Conservation (phyloP, 306 rosid genomes). For the Citrullus mucosospermus region DNA sequence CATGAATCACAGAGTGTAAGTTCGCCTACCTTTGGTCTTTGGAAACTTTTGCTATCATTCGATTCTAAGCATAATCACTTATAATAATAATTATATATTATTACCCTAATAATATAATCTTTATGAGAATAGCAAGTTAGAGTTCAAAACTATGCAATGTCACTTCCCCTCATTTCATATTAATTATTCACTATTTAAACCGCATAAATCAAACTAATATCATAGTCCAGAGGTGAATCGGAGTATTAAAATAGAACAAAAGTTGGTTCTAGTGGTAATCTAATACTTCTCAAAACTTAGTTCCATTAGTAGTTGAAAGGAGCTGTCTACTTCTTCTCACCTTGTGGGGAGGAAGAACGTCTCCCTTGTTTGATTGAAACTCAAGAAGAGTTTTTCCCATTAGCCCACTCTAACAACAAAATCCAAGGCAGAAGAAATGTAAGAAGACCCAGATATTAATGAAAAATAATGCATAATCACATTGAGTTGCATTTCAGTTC, state of each 20-base stretch:
- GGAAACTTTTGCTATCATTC: not conserved
- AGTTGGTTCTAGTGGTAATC: not conserved
- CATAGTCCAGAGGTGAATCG: not conserved
- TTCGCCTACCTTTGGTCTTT: not conserved
- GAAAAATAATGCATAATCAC: not conserved
- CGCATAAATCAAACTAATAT: not conserved
- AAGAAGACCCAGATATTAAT: conserved; percentile 11
- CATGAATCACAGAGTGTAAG: not conserved
- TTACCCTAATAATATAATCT: not conserved
- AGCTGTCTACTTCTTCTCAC: conserved; percentile 26
- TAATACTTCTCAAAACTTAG: not conserved
- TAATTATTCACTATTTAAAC: not conserved
- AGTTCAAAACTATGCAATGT: not conserved
- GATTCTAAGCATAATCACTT: not conserved
- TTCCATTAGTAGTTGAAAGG: not conserved
- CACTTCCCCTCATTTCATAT: not conserved
- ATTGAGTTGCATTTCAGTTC: not conserved
- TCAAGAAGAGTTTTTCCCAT: conserved; percentile 94
- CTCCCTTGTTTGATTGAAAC: conserved; percentile 75
- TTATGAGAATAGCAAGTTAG: not conserved
- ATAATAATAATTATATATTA: not conserved
- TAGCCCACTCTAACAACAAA: conserved; percentile 62
- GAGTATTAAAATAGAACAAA: not conserved
- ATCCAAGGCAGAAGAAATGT: conserved; percentile 3
- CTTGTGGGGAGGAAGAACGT: conserved; percentile 97